Evolutionary conservation across 129 eudicot species (phyloP).

Genomic region (Flaveria robusta): DNA sequence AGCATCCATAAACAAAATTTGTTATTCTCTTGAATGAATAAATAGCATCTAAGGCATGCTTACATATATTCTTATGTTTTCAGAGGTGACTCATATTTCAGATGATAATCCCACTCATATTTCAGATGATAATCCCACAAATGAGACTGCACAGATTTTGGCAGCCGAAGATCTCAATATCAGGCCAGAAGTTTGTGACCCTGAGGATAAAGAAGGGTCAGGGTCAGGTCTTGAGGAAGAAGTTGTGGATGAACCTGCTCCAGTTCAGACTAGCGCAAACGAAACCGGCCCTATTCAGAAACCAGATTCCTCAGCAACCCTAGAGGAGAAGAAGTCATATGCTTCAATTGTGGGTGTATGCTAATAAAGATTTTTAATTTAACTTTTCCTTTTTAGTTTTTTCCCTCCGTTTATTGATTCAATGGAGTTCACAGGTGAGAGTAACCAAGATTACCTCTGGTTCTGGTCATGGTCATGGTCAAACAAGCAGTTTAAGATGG

Average conservation of each 20-base stretch:
- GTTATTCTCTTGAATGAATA: not conserved
- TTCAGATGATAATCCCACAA: constrained; percentile 35
- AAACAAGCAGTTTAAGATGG: constrained; percentile 43
- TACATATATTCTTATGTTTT: constrained; percentile 23
- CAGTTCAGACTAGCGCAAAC: constrained; percentile 27
- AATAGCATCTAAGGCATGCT: not conserved
- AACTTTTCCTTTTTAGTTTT: not conserved
- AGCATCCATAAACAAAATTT: not conserved
- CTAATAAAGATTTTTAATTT: not conserved
- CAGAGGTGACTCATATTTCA: constrained; percentile 44
- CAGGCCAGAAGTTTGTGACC: constrained; percentile 48
- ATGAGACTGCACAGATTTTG: constrained; percentile 35
- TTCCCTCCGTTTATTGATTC: constrained; percentile 6
- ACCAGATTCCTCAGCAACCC: constrained; percentile 47
- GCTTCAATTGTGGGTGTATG: constrained; percentile 67
- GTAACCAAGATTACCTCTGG: constrained; percentile 45
- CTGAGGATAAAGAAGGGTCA: constrained; percentile 43
- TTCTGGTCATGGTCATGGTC: constrained; percentile 49
- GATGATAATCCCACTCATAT: constrained; percentile 41
- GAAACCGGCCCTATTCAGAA: constrained; percentile 17
- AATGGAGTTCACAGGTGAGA: constrained; percentile 39
- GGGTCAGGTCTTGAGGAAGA: constrained; percentile 49
- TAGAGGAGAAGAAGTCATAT: constrained; percentile 71
- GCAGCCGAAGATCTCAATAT: constrained; percentile 38
- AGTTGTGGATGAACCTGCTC: constrained; percentile 38